Evolutionary conservation across 2,329 filamentous ascomycete species (phyloP), one percentile per base, ranked within the genome.

Genomic region (Microdochium paspali): DNA sequence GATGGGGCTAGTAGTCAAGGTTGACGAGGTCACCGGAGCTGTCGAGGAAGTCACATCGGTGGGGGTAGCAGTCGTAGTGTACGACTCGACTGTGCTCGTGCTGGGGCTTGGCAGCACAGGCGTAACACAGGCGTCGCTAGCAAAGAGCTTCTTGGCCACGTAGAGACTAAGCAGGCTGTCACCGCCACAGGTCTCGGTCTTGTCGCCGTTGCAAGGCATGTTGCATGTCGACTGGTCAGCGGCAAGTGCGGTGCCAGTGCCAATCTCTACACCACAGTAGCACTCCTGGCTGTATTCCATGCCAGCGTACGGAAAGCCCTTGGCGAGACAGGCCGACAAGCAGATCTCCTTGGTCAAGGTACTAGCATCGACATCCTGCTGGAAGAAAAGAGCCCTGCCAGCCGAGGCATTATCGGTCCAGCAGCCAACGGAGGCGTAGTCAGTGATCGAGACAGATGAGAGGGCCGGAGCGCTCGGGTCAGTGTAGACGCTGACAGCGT

Each of bases 381-480:
- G 51, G 49, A 60, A 40, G 35, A 40, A 40, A 18, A 40, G 13
- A 66, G 3, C 64, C 64, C 15, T 40, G 44, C 18, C 48, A 44
- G 43, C 24, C 45, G 13, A 44, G 26, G 26, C 18, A 44, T 23
- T 24, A 25, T 42, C 30, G 20, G 43, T 10, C 30, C 24, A 28
- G 25, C 42, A 31, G 25, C 40, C 18, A 52, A 50, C 10, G 50
- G 50, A 32, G 12, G 53, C 43, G 10, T 50, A 52, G 44, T 57
- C 46, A 40, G 55, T 55, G 6, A 58, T 54, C 3, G 55, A 51
- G 24, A 69, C 65, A 3, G 68, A 69, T 46, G 75, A 79, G 1
- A 78, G 39, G 70, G 78, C 47, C 80, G 66, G 58, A 67, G 74
- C 6, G 66, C n/a, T 49, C 26, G 66, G 64, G 7, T 62, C 62